These are phyloP conservation scores for Populus hybrid DNA, from an alignment of 441 rosid genomes.

Conservation along the genomic window DNA sequence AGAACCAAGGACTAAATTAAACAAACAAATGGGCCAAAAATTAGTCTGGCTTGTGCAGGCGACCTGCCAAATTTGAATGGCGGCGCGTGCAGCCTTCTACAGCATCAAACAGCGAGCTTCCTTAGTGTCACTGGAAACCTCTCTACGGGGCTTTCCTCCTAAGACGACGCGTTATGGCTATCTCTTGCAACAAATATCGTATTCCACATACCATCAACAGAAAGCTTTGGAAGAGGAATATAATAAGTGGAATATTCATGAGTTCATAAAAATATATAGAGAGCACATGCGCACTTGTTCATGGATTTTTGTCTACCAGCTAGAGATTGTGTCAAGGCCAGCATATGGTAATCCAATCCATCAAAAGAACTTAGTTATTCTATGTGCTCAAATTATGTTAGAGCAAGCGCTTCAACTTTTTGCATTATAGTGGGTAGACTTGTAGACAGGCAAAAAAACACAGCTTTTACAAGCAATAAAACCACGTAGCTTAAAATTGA, in stretches of 20 bases:
- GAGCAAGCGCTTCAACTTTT: neutral
- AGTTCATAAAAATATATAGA: neutral
- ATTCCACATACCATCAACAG: constrained; percentile 11
- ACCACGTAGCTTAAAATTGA: neutral
- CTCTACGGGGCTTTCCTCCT: no score
- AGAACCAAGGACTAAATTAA: no score
- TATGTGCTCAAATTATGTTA: neutral
- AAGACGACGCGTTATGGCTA: no score
- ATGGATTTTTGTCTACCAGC: neutral
- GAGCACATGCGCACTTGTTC: neutral
- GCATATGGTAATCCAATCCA: neutral
- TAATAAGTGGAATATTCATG: neutral
- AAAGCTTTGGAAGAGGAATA: constrained; percentile 7
- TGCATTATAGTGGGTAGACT: neutral
- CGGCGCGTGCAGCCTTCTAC: no score
- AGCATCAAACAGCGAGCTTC: no score
- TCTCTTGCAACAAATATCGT: constrained; percentile 5
- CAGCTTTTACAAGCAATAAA: neutral
- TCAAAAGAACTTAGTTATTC: neutral
- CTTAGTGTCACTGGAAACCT: no score
- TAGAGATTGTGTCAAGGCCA: neutral
- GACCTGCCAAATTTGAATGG: no score
- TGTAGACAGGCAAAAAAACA: neutral
- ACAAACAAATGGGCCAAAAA: no score
- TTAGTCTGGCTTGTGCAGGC: no score